phyloP scores from a whole-genome alignment of 257 asterid species.

The Fraxinus anomala region DNA sequence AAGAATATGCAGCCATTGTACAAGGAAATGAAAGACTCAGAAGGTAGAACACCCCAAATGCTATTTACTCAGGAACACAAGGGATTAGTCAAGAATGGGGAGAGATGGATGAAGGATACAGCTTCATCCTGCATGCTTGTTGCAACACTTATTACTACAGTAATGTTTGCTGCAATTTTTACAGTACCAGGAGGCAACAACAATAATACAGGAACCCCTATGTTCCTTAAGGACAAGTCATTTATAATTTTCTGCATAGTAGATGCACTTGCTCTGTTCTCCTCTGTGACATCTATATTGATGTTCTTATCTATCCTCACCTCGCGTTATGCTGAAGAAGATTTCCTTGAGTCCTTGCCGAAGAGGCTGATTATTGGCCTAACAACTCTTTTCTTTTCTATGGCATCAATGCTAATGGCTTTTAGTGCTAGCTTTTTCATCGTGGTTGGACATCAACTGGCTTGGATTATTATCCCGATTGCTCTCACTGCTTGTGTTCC shows the following conservation, averaged over 20 bases:
- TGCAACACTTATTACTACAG: no score
- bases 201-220: conserved; percentile 22
- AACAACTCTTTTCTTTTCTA: conserved; percentile 28
- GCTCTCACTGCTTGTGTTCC: conserved; percentile 33
- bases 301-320: conserved; percentile 48
- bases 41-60: no score
- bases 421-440: conserved; percentile 37
- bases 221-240: conserved; percentile 26
- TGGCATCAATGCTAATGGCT: conserved; percentile 26
- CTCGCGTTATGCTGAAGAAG: conserved; percentile 41
- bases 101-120: conserved; percentile 29
- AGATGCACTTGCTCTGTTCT: conserved; percentile 27
- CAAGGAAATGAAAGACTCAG: no score
- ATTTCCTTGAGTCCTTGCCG: conserved; percentile 22
- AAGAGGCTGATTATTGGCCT: conserved; percentile 39
- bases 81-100: no score
- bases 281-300: conserved; percentile 35
- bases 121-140: conserved; percentile 22
- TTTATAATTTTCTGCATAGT: conserved; percentile 24
- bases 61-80: no score
- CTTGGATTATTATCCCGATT: conserved; percentile 32
- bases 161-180: no score
- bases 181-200: conserved; percentile 38
- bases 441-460: conserved; percentile 22
- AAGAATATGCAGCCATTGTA: no score